Conservation (phyloP, 176 grass and related monocot species). For the Bonia amplexicaulis region DNA sequence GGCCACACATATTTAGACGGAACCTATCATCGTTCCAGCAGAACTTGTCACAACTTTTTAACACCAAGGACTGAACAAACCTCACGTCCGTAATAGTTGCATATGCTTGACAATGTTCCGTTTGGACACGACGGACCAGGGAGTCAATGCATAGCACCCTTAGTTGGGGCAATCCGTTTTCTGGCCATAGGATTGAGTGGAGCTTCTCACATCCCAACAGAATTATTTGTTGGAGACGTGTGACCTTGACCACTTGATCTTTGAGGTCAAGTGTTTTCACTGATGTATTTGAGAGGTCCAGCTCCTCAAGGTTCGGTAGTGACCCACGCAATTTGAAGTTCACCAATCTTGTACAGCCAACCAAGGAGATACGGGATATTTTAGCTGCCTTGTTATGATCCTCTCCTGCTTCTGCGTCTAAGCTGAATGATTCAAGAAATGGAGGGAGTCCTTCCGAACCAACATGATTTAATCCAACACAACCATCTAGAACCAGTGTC, state of each 20-base stretch:
- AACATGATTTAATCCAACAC: background rate
- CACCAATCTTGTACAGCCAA: background rate
- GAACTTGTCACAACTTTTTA: accelerated
- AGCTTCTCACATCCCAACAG: background rate
- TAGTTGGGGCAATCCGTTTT: background rate
- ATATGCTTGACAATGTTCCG: background rate
- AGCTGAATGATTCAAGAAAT: background rate
- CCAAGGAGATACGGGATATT: background rate
- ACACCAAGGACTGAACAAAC: background rate
- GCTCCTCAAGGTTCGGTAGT: background rate
- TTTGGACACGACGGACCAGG: too few species aligned
- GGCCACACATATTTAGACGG: background rate
- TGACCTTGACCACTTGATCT: background rate
- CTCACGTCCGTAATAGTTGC: background rate
- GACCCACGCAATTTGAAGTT: background rate
- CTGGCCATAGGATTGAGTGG: background rate
- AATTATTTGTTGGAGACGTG: background rate
- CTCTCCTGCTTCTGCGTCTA: background rate
- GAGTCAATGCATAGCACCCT: background rate
- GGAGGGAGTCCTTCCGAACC: background rate
- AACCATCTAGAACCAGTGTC: background rate
- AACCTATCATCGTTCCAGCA: background rate
- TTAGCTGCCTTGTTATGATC: background rate
- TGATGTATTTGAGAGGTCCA: background rate
- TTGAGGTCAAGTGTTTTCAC: background rate